Evolutionary conservation across 108 stramenopile genomes (phyloP), one percentile per base, ranked within the genome.

Genomic region (Stephanodiscus minutulus): DNA sequence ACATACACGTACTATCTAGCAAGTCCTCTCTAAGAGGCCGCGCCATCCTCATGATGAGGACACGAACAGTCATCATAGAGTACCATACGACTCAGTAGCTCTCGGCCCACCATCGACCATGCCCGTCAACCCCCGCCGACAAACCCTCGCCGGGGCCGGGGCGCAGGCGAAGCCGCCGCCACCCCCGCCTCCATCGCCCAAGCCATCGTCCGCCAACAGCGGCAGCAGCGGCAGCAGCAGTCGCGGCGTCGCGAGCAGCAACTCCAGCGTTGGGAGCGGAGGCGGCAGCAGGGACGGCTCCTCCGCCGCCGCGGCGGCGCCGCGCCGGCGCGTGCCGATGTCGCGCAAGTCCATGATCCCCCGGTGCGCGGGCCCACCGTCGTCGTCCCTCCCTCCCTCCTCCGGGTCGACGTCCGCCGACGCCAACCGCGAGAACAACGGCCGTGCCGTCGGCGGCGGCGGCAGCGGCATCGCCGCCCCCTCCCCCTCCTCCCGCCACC

Each of bases 321-420:
- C 46, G 27, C 63, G 37, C 27, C 76, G 52, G 39, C 48, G 64
- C 64, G 56, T 50, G 22, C 74, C 74, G 55, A 48, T 54, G 56
- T 46, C 65, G 33, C 72, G 77, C 36, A 67, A 73, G 66, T 64
- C 61, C 5, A 78, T 78, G 77, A 67, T 78, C 43, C 77, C 77
- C 31, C 72, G 65, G 48, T 66, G 73, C 17, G 68, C 61, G 21
- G 69, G 68, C 11, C 44, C n/a, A 22, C 41, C 35, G 37, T 8
- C 37, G 43, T 33, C 13, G 28, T 24, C 33, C 22, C 22, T n/a
- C n/a, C 41, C 17, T 62, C 29, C 24, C 10, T 21, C 28, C n/a
- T 46, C 13, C 10, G 35, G 62, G 55, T 31, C 21, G 25, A 48
- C 58, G 53, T 17, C 46, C 35, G 64, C 49, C 61, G 66, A 48